Conservation (phyloP, 345 rosid species). For the Passiflora organensis region DNA sequence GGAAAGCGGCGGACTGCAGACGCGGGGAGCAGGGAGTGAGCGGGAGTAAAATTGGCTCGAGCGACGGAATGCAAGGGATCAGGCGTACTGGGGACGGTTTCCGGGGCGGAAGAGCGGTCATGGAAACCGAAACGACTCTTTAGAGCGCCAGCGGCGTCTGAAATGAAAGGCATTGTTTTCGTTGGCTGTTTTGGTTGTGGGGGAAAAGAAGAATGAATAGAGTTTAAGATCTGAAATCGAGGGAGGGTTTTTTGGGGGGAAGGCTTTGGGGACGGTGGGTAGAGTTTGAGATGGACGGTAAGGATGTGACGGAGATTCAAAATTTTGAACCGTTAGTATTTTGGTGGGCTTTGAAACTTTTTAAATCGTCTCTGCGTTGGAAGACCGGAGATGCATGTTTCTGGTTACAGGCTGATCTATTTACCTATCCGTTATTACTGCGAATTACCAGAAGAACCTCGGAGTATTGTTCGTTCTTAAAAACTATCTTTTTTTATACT, state of each 20-base stretch:
- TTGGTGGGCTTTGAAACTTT: background rate
- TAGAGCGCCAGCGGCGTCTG: conserved; percentile 76
- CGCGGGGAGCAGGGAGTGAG: conserved; percentile 23
- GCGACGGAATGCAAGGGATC: conserved; percentile 44
- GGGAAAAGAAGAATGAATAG: conserved; percentile 1
- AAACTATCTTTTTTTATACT: too few species aligned
- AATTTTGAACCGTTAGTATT: conserved; percentile 29
- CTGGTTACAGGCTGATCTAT: too few species aligned
- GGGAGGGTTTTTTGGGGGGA: background rate
- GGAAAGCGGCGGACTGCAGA: conserved; percentile 32
- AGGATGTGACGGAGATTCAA: conserved; percentile 14
- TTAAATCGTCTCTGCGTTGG: background rate
- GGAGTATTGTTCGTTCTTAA: too few species aligned
- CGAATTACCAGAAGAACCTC: too few species aligned
- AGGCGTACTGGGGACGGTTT: conserved; percentile 40
- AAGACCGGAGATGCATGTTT: too few species aligned
- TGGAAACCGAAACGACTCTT: conserved; percentile 86
- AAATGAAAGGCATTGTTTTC: conserved; percentile 58
- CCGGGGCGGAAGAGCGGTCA: conserved; percentile 45
- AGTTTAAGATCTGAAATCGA: background rate
- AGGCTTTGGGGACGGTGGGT: conserved; percentile 13
- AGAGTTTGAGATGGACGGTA: conserved; percentile 18
- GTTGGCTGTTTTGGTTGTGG: background rate
- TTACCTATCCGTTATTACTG: too few species aligned
- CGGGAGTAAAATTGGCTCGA: conserved; percentile 23